Base-by-base conservation (phyloP, 345 rosid genomes). In the Kandelia obovata region DNA sequence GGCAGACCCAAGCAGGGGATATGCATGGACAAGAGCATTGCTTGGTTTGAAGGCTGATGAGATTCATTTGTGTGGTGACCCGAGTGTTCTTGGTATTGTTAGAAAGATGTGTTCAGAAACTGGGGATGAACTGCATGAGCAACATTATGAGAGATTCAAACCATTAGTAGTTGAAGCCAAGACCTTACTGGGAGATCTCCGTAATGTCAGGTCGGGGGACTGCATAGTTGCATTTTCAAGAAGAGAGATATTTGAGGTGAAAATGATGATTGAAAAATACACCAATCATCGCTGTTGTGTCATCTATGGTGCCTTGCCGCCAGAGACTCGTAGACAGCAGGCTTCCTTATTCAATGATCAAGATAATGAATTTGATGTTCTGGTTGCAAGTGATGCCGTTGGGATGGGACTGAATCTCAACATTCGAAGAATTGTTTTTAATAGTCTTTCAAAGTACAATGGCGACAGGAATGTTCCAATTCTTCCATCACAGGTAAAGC, bases 351-450 rank as follows among this genome's bases (percentile, higher is more conserved):
- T 94, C 77, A 91, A 93, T 63, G 91, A 84, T 80, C 92, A 84
- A 81, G 94, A 84, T 67, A 93, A 84, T 62, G 96, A 91, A 77
- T 94, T 80, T 68, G 97, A 91, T 85, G 97, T 94, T 78, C 81
- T 91, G 73, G 96, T 94, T 72, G 97, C 98, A 5, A 94, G 98
- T 49, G 98, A 94, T 83, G 97, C 98, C 0, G 95, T 94, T 56
- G 97, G 98, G 58, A 91, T 88, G 98, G 97, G 98, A 32, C 79
- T 94, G 83, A 94, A 94, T 79, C 96, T 91, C 53, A 91, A 91
- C 75, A 94, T 94, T 63, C 82, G 97, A 81, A 79, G 98, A 68
- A 96, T 94, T 43, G 92, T 94, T 46, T 94, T 93, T 63, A 71
- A 88, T 75, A 83, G 75, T 49, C 84, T 94, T 68, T 74, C 85